Evolutionary conservation across 805 yeast genomes (phyloP).

Genomic region (Yarrowia deformans): DNA sequence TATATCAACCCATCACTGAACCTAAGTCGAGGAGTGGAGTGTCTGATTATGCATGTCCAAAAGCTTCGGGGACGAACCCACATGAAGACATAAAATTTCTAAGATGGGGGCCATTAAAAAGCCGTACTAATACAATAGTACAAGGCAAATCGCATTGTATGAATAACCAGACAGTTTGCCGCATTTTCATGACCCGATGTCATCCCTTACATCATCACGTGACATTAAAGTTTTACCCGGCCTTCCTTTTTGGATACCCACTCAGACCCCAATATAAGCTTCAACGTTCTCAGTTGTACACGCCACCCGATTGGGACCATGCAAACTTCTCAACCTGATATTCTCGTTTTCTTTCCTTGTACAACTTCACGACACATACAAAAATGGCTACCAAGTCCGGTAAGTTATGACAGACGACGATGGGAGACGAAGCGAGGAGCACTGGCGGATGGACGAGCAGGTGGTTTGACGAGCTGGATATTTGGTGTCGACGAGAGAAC

Average conservation of each 20-base stretch:
- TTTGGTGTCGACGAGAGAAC: conserved; percentile 25
- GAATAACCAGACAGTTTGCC: too few relatives aligned
- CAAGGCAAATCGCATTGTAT: too few relatives aligned
- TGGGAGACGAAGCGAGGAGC: conserved; percentile 3
- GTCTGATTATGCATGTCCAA: conserved; percentile 36
- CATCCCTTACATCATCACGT: conserved; percentile 1
- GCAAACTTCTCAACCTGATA: conserved; percentile 38
- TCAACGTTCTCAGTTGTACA: conserved; percentile 17
- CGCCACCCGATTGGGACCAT: conserved; percentile 39
- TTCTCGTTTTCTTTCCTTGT: conserved; percentile 35
- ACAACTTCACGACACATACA: conserved; percentile 39
- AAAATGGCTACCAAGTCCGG: conserved; percentile 44
- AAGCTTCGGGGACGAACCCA: conserved; percentile 1
- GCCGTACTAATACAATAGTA: not conserved
- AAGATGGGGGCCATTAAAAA: too few relatives aligned
- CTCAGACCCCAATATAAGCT: conserved; percentile 33
- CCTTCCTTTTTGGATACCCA: conserved; percentile 38
- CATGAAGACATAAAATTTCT: not conserved
- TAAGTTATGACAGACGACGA: conserved; percentile 32
- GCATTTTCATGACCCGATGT: not conserved
- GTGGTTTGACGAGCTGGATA: conserved; percentile 12
- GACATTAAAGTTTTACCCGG: conserved; percentile 35
- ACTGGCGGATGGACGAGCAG: not conserved
- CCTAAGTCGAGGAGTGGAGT: conserved; percentile 8
- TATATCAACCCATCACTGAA: conserved; percentile 27